phyloP scores from a whole-genome alignment of 352 stramenopile genomes.

The Globisporangium echinulatum region DNA sequence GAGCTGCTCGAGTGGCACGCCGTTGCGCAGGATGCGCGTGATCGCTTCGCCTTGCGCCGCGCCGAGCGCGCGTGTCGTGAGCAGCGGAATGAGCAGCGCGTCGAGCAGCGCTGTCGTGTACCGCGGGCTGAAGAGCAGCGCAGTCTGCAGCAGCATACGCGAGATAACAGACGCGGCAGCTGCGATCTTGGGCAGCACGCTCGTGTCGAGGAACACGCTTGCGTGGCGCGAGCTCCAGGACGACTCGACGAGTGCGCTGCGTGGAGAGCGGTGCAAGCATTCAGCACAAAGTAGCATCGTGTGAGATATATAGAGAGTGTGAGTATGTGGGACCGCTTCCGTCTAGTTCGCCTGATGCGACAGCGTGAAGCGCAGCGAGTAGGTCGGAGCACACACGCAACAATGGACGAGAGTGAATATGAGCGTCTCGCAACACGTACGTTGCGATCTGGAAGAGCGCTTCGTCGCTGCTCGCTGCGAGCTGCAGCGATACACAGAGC shows the following conservation, averaged over 20 bases:
- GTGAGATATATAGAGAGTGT: background rate
- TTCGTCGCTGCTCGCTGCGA: slow-evolving; percentile 49
- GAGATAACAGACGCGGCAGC: slow-evolving; percentile 60
- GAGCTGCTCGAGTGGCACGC: slow-evolving; percentile 38
- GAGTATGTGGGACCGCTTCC: too few relatives aligned
- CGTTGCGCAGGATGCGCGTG: slow-evolving; percentile 53
- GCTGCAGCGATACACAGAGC: slow-evolving; percentile 38
- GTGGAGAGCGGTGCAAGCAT: background rate
- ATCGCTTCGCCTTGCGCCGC: slow-evolving; percentile 60
- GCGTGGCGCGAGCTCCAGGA: slow-evolving; percentile 73
- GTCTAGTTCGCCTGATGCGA: too few relatives aligned
- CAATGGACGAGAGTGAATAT: too few relatives aligned
- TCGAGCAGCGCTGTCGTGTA: slow-evolving; percentile 41
- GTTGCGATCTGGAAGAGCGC: slow-evolving; percentile 47
- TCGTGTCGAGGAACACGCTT: slow-evolving; percentile 46
- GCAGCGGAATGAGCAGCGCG: slow-evolving; percentile 46
- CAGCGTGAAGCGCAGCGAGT: too few relatives aligned
- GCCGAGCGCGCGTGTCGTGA: slow-evolving; percentile 28
- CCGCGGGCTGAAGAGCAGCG: slow-evolving; percentile 39
- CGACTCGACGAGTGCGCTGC: slow-evolving; percentile 45
- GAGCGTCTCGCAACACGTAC: slow-evolving; percentile 14
- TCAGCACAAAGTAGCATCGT: background rate
- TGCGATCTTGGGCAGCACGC: slow-evolving; percentile 50
- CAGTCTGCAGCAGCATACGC: slow-evolving; percentile 58
- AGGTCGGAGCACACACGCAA: too few relatives aligned